A percentile compares a stretch with the other conserved stretches of the same genome.
Conservation (phyloP, 495 filamentous ascomycete species). For the Penicillium taxi region DNA sequence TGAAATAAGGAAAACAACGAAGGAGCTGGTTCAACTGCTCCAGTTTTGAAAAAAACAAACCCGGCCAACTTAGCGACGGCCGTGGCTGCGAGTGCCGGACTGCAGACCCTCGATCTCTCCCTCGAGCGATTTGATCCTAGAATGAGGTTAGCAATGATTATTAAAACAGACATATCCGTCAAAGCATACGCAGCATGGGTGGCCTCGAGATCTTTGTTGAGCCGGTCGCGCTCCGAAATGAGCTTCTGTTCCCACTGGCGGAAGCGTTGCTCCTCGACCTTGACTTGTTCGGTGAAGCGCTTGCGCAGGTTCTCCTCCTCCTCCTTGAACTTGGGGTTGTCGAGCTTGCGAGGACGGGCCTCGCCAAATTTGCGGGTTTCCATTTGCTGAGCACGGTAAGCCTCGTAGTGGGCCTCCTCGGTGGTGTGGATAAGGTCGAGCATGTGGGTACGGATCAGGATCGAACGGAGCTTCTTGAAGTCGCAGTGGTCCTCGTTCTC, state of each 20-base stretch:
- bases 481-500: conserved; percentile 99
- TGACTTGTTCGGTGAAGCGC: conserved; percentile 99
- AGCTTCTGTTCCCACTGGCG: conserved; percentile 99
- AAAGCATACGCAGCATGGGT: conserved; percentile 78
- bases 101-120: conserved; percentile 88
- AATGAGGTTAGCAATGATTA: conserved; percentile 20
- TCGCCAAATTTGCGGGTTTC: conserved; percentile 99
- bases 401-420: conserved; percentile 98
- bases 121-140: conserved; percentile 89
- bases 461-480: conserved; percentile 99
- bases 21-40: conserved; percentile 25
- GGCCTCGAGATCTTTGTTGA: conserved; percentile 98
- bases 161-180: not conserved
- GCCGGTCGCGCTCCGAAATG: conserved; percentile 90
- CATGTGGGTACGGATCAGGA: conserved; percentile 99
- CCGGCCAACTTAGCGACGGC: conserved; percentile 66
- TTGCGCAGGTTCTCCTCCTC: conserved; percentile 96
- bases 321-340: conserved; percentile 99
- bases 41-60: conserved; percentile 31
- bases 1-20: conserved; percentile 33
- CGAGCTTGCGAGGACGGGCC: conserved; percentile 90
- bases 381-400: conserved; percentile 98
- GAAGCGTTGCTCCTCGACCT: conserved; percentile 98
- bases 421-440: conserved; percentile 98
- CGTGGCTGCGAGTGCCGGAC: conserved; percentile 84